These are phyloP conservation scores for Iris macrosiphon DNA, from an alignment of 106 monocot species.

Conservation along the genomic window DNA sequence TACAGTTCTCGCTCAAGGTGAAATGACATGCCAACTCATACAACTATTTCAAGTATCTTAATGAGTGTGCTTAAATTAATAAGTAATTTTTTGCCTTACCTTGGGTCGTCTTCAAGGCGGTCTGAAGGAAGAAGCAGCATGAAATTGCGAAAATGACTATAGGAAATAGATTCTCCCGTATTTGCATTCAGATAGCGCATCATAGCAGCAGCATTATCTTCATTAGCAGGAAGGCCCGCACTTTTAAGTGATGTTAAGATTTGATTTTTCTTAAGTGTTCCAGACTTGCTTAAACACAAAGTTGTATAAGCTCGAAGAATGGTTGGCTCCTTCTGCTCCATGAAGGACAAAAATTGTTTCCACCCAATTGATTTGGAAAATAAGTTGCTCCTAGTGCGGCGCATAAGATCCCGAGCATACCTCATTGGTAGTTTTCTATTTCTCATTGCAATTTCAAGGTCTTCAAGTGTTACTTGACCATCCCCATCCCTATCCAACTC, in stretches of 20 bases:
- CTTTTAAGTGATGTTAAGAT: slow-evolving; percentile 83
- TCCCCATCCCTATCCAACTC: slow-evolving; percentile 93
- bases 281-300: slow-evolving; percentile 93
- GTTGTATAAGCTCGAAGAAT: slow-evolving; percentile 94
- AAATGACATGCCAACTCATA: background rate
- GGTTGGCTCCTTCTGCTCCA: slow-evolving; percentile 95
- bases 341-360: slow-evolving; percentile 87
- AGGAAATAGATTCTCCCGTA: slow-evolving; percentile 77
- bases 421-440: slow-evolving; percentile 74
- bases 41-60: background rate
- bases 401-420: slow-evolving; percentile 81
- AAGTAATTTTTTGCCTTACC: slow-evolving; percentile 30
- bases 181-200: slow-evolving; percentile 83
- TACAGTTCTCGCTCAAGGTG: too few species aligned
- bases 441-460: slow-evolving; percentile 91
- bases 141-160: slow-evolving; percentile 96
- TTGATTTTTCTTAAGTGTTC: slow-evolving; percentile 87
- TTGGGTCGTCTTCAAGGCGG: slow-evolving; percentile 91
- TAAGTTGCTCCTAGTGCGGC: slow-evolving; percentile 65
- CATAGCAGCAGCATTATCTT: slow-evolving; percentile 94
- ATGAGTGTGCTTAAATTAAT: background rate
- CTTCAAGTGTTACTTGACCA: slow-evolving; percentile 92
- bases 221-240: slow-evolving; percentile 93
- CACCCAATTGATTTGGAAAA: slow-evolving; percentile 97
- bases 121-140: slow-evolving; percentile 97